Evolutionary conservation across 495 filamentous ascomycete genomes (phyloP), one percentile per base, ranked within the genome.

Genomic region (Cairneyella variabilis): DNA sequence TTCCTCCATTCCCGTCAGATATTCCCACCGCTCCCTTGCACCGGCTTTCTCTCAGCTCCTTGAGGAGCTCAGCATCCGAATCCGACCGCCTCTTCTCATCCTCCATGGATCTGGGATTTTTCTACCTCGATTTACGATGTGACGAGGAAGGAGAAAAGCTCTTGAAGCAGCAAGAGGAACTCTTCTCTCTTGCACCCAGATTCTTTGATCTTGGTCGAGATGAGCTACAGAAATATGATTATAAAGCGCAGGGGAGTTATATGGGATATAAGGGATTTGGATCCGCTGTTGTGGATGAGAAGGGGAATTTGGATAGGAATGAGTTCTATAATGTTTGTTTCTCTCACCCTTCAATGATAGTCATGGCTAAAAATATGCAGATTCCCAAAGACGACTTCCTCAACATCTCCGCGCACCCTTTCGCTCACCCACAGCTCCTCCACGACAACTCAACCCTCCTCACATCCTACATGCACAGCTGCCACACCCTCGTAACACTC

Each of bases 321-420:
- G 82, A 85, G 62, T 83, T 83, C 58, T 84, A 84, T 58, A 84
- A 85, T 65, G 76, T 85, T 32, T 23, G 66, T 61, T 20, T 45
- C 17, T 41, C 41, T 54, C 4, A 30, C 40, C 18, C 48, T 42
- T 39, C 41, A 48, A 27, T 14, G 3, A 46, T 34, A 25, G 21
- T n/a, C 16, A 17, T 16, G 25, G 34, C 23, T 8, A 18, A 23
- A 18, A 12, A 21, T 37, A 26, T 17, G 17, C 32, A 62, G 71
- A 65, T 70, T 5, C 70, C 72, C 11, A 80, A 80, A 65, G 76
- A 82, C 54, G 75, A 79, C 55, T 73, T 84, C 41, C 63, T 82
- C 27, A 67, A 68, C 26, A 61, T 76, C 14, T 64, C 48, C 3
- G 57, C 69, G 23, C 48, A 65, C 5, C 68, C 61, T 0, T 65